A percentile compares a stretch with the other conserved stretches of the same genome.
phyloP scores from a whole-genome alignment of 139 green algal species.

The Yamagishiella unicocca region DNA sequence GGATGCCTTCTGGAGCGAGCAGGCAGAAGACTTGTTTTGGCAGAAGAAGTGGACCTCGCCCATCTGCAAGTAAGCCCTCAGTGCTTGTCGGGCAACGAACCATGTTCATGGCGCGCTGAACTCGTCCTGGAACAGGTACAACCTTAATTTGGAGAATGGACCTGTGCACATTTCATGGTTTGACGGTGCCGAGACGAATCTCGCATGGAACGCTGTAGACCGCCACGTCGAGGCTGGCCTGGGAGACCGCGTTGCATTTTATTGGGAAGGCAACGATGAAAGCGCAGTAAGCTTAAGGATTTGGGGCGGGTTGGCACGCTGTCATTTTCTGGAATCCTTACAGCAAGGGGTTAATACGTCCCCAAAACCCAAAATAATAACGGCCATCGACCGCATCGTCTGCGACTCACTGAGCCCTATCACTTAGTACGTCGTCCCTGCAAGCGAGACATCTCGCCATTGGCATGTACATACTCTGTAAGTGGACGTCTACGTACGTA shows the following conservation, averaged over 20 bases:
- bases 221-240: conserved; percentile 68
- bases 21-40: background rate
- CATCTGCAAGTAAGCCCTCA: conserved; percentile 7
- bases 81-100: background rate
- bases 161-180: conserved; percentile 81
- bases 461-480: too few relatives aligned
- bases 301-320: too few relatives aligned
- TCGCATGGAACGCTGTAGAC: conserved; percentile 89
- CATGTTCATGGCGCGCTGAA: background rate
- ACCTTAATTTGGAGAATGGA: conserved; percentile 85
- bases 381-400: too few relatives aligned
- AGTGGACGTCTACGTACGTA: too few relatives aligned
- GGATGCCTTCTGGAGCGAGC: conserved; percentile 24
- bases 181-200: conserved; percentile 83
- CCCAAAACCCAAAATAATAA: too few relatives aligned
- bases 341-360: too few relatives aligned
- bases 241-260: conserved; percentile 72
- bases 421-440: too few relatives aligned
- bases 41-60: conserved; percentile 15
- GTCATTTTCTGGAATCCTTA: too few relatives aligned
- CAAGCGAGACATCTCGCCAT: too few relatives aligned
- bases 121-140: conserved; percentile 54
- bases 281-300: conserved; percentile 4
- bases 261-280: conserved; percentile 82
- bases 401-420: too few relatives aligned